phyloP scores from a whole-genome alignment of 805 yeast species.

The Candida xiaguanensis region DNA sequence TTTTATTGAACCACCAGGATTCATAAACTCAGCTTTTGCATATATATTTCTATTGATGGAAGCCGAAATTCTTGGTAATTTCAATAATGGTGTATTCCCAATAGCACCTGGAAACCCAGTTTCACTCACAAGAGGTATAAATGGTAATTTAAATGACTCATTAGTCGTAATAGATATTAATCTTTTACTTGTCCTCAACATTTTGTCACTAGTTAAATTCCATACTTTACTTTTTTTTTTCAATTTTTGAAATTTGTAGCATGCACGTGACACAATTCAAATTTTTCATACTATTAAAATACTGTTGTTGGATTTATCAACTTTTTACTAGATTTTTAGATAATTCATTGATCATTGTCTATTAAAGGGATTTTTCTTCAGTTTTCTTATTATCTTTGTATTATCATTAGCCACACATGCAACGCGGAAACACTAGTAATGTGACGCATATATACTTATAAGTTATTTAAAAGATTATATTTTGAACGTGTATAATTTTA shows the following conservation, averaged over 20 bases:
- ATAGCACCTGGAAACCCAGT: constrained; percentile 77
- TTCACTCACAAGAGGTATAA: constrained; percentile 62
- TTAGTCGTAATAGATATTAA: constrained; percentile 14
- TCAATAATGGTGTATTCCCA: constrained; percentile 87
- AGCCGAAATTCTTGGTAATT: constrained; percentile 21
- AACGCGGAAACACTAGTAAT: no score
- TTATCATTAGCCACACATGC: no score
- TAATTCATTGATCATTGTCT: no score
- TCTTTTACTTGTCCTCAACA: constrained; percentile 9
- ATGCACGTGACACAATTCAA: constrained; percentile 1
- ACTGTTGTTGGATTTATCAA: no score
- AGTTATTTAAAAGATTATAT: no score
- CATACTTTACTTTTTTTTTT: no score
- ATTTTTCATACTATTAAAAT: no score
- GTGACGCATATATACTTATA: no score
- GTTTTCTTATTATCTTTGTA: no score
- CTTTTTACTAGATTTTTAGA: no score
- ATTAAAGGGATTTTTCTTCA: no score
- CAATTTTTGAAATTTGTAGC: neutral
- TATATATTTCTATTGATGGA: constrained; percentile 45
- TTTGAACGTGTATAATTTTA: no score
- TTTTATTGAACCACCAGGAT: constrained; percentile 91
- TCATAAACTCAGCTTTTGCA: constrained; percentile 90
- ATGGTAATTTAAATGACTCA: constrained; percentile 33
- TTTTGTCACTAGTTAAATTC: neutral